Evolutionary conservation across 2,329 filamentous ascomycete species (phyloP).

Genomic region (Exserohilum turcica): DNA sequence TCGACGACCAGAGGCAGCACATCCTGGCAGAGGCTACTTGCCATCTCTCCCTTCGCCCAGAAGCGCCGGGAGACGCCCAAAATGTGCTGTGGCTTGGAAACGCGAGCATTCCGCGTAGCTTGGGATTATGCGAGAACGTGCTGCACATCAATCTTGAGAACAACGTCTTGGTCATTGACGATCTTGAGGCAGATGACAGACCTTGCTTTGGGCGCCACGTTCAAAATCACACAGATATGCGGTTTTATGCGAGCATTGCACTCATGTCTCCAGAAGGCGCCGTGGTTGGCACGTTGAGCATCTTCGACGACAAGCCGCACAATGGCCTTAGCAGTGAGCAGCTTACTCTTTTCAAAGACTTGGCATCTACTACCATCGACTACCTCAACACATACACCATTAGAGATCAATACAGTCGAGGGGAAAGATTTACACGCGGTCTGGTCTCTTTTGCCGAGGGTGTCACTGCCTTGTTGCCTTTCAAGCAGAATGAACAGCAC

Average conservation of each 20-base stretch:
- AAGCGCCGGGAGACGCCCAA: constrained; percentile 8
- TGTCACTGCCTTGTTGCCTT: constrained; percentile 26
- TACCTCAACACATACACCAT: constrained; percentile 37
- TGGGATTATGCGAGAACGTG: constrained; percentile 33
- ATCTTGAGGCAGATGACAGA: constrained; percentile 3
- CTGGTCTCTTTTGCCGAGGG: constrained; percentile 41
- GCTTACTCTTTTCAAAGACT: constrained; percentile 23
- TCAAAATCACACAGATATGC: constrained; percentile 5
- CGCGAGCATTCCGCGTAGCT: constrained; percentile 35
- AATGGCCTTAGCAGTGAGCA: constrained; percentile 21
- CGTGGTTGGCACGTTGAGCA: constrained; percentile 31
- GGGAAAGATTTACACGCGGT: constrained; percentile 40
- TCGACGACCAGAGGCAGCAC: constrained; percentile 43
- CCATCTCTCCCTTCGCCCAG: constrained; percentile 28
- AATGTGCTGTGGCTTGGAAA: constrained; percentile 36
- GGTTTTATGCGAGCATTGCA: constrained; percentile 39
- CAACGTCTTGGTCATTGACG: constrained; percentile 17
- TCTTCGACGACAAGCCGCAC: constrained; percentile 32
- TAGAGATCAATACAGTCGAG: constrained; percentile 31
- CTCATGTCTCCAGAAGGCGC: constrained; percentile 30
- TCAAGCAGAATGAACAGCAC: constrained; percentile 7
- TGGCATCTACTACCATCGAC: constrained; percentile 32
- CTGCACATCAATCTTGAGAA: constrained; percentile 10
- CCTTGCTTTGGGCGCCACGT: neutral
- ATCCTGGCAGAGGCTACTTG: constrained; percentile 48